Evolutionary conservation across 371 early-diverging fungal genomes (phyloP), one percentile per base, ranked within the genome.

Genomic region (Mucor mucedo): DNA sequence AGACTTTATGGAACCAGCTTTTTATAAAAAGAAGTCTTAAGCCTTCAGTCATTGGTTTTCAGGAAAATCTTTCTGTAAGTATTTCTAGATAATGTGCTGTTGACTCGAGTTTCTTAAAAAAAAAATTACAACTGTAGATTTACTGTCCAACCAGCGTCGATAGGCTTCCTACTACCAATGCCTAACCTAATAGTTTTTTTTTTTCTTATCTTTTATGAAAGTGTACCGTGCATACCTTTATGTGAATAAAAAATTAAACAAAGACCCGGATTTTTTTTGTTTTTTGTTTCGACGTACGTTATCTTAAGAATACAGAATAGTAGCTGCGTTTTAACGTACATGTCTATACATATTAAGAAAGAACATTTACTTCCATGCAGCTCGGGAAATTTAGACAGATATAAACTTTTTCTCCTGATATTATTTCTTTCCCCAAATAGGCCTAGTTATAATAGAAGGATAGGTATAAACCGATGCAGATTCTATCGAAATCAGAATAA

Each of bases 1-100:
- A 62, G 53, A 2, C 52, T 28, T 55, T 65, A 7, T 72, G 72
- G 69, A 72, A 72, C 48, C 65, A 62, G 29, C 39, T 72, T 6
- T 72, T 68, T 49, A 35, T 60, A 5, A 45, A 55, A 13, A 42
- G 35, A 41, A 38, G 35, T 11, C 42, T 33, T 10, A 72, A 72
- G 21, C 65, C 72, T 13, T 13, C 58, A 4, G 35, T 47, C 2
- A 38, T 64, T 11, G 41, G 16, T 10, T 72, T 59, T 57, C 57
- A 68, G 30, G 40, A 29, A 6, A 65, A 65, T 29, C 59, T 68
- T 11, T 21, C 50, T 42, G 65, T 72, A 65, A 64, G 21, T 9
- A 28, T 21, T 21, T 21, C 21, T 21, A 21, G 21, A 21, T 21
- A 21, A 21, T 21, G 21, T 21, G 21, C 21, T 21, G 21, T 21